These are phyloP conservation scores for Malus hybrid DNA, from an alignment of 331 rosid genomes.

Conservation along the genomic window DNA sequence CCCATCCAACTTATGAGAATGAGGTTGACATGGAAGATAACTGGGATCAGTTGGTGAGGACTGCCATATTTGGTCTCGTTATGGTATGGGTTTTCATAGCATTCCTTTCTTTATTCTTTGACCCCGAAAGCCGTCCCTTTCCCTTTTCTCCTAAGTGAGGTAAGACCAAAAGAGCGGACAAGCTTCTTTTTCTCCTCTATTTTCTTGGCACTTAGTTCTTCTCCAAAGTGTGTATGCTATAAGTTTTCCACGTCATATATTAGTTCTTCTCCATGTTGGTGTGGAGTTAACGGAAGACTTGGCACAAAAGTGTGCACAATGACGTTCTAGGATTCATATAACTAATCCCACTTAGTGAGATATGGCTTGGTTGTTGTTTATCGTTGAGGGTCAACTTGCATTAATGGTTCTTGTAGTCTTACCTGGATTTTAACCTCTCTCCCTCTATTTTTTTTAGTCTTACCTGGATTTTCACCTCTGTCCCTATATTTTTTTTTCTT, in stretches of 20 bases:
- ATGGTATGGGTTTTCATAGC: conserved; percentile 63
- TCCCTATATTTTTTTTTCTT: background rate
- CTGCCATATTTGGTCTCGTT: conserved; percentile 52
- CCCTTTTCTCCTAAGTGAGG: conserved; percentile 23
- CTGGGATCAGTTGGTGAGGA: conserved; percentile 52
- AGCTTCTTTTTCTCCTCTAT: background rate
- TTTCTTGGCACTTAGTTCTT: background rate
- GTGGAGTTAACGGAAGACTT: too few species aligned
- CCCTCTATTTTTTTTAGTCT: too few species aligned
- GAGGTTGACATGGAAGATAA: conserved; percentile 14
- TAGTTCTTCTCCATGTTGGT: background rate
- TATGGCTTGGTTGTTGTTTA: too few species aligned
- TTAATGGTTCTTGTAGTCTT: background rate
- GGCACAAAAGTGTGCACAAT: too few species aligned
- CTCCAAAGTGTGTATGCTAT: background rate
- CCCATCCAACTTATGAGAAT: conserved; percentile 21
- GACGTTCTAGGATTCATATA: too few species aligned
- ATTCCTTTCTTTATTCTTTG: conserved; percentile 40
- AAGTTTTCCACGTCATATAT: background rate
- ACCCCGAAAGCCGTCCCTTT: conserved; percentile 33
- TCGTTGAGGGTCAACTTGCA: background rate
- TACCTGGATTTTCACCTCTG: background rate
- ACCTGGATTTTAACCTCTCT: too few species aligned
- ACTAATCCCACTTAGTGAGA: too few species aligned
- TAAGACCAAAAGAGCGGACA: background rate